Evolutionary conservation across 345 rosid genomes (phyloP).

Genomic region (Clarkia xantiana): DNA sequence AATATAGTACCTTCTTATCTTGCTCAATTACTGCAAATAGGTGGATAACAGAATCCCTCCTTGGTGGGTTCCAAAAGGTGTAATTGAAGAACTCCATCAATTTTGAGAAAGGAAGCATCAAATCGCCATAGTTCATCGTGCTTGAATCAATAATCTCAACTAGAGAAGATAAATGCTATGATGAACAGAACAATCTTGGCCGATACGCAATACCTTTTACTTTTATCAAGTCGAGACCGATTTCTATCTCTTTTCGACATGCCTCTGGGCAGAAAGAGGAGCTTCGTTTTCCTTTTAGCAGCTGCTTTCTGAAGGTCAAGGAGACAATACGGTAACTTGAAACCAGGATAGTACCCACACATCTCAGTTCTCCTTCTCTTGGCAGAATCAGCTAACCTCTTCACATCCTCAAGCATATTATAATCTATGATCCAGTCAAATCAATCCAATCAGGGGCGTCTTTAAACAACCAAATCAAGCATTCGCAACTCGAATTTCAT

Average conservation of each 20-base stretch:
- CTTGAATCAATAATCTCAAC: neutral
- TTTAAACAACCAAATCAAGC: neutral
- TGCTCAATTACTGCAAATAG: too few relatives aligned
- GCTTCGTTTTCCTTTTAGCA: constrained; percentile 39
- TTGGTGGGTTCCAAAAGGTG: too few relatives aligned
- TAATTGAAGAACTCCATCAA: too few relatives aligned
- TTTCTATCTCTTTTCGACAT: constrained; percentile 63
- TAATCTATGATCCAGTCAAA: constrained; percentile 28
- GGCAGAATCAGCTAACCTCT: constrained; percentile 68
- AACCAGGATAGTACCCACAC: constrained; percentile 17
- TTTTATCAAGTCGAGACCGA: constrained; percentile 29
- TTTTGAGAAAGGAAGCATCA: too few relatives aligned
- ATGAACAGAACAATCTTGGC: neutral
- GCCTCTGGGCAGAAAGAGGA: constrained; percentile 50
- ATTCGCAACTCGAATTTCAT: neutral
- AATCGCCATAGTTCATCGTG: too few relatives aligned
- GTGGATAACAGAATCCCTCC: too few relatives aligned
- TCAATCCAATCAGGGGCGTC: neutral
- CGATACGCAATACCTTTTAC: constrained; percentile 19
- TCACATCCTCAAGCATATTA: constrained; percentile 67
- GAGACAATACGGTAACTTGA: constrained; percentile 22
- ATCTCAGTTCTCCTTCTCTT: constrained; percentile 38
- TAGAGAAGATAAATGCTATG: neutral
- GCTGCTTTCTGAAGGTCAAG: constrained; percentile 39
- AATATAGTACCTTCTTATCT: too few relatives aligned